These are phyloP conservation scores for Dioscorea cayenensis DNA, from an alignment of 116 monocot genomes.

Conservation along the genomic window DNA sequence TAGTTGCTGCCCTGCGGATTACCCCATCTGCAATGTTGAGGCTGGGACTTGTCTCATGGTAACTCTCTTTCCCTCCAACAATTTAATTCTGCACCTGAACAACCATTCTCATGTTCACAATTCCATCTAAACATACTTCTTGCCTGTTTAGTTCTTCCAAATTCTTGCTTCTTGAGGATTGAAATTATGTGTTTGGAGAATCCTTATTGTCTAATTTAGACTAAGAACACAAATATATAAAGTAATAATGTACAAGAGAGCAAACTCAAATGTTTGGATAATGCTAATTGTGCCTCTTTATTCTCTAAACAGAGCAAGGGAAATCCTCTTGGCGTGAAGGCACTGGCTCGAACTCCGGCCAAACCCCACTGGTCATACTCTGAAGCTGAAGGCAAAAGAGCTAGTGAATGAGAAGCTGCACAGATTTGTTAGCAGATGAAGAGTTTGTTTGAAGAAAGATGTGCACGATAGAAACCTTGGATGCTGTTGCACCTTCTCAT, in stretches of 20 bases:
- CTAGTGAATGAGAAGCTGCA: background rate
- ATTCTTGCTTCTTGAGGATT: no score
- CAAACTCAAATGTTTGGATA: background rate
- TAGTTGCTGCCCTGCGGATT: conserved; percentile 50
- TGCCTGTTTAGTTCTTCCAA: no score
- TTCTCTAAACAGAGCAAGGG: conserved; percentile 36
- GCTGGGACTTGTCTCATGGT: conserved; percentile 41
- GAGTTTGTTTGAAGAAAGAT: background rate
- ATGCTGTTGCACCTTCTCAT: background rate
- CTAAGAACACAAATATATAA: no score
- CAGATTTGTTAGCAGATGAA: background rate
- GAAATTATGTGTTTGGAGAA: no score
- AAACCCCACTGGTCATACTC: conserved; percentile 8
- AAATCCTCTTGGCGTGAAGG: conserved; percentile 43
- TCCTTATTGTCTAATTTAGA: no score
- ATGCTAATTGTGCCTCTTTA: background rate
- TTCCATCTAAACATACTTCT: no score
- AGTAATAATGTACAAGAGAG: no score
- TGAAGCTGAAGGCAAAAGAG: background rate
- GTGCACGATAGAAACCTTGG: background rate
- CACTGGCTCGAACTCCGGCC: conserved; percentile 32
- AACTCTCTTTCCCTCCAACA: background rate
- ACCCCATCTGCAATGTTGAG: conserved; percentile 41
- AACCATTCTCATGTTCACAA: background rate
- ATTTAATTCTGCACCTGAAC: background rate